Percentiles rank a stretch among this genome's conserved stretches.
Conservation (phyloP, 495 filamentous ascomycete genomes). For the Trichoderma virens region DNA sequence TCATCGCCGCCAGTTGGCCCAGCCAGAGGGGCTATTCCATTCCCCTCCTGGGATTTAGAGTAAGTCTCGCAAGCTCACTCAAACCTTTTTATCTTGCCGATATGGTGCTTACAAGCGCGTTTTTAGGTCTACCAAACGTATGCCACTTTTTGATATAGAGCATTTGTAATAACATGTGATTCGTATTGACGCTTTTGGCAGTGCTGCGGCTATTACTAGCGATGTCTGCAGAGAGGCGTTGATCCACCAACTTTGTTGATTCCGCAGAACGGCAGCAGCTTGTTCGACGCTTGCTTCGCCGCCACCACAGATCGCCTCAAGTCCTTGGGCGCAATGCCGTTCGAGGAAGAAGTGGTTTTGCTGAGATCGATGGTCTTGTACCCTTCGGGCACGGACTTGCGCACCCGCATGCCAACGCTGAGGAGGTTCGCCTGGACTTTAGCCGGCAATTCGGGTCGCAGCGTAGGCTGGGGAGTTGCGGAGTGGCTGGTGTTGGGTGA, state of each 20-base stretch:
- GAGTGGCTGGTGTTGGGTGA: slow-evolving; percentile 12
- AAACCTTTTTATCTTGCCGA: slow-evolving; percentile 5
- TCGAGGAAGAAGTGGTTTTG: slow-evolving; percentile 38
- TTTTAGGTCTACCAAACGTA: slow-evolving; percentile 64
- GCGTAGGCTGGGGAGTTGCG: slow-evolving; percentile 24
- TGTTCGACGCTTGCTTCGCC: slow-evolving; percentile 28
- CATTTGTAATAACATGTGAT: no score
- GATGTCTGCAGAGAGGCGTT: slow-evolving; percentile 53
- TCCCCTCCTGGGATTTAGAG: slow-evolving; percentile 61
- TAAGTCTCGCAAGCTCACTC: slow-evolving; percentile 28
- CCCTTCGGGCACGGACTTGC: slow-evolving; percentile 84
- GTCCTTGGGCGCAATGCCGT: slow-evolving; percentile 21
- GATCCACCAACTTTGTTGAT: slow-evolving; percentile 55
- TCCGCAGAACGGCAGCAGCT: slow-evolving; percentile 71
- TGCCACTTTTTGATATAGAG: no score
- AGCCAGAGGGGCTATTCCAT: slow-evolving; percentile 68
- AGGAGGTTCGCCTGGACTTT: slow-evolving; percentile 60
- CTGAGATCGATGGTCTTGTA: slow-evolving; percentile 63
- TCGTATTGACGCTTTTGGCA: slow-evolving; percentile 8
- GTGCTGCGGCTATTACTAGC: slow-evolving; percentile 26
- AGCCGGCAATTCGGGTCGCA: slow-evolving; percentile 45
- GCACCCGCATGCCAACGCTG: slow-evolving; percentile 84
- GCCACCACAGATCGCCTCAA: slow-evolving; percentile 15
- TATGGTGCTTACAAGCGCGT: background rate
- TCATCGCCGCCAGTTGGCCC: no score